Evolutionary conservation across 768 basidiomycete species (phyloP).

Genomic region (Lactarius psammicola): DNA sequence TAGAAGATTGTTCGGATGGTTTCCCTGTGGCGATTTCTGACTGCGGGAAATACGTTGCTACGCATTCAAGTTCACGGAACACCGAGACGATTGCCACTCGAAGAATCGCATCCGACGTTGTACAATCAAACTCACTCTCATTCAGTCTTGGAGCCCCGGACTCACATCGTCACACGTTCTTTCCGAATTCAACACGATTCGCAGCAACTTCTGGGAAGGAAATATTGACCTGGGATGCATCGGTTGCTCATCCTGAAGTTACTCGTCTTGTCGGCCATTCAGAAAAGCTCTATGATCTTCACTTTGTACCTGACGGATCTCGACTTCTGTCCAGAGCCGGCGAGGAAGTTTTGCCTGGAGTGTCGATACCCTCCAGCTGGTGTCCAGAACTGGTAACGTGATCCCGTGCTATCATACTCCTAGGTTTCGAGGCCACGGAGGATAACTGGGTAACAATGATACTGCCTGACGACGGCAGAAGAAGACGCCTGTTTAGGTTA

Average conservation of each 20-base stretch:
- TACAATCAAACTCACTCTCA: background rate
- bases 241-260: background rate
- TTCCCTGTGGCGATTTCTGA: background rate
- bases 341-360: background rate
- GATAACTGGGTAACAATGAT: background rate
- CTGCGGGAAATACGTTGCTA: background rate
- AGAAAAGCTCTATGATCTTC: background rate
- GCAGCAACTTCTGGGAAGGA: accelerated
- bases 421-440: background rate
- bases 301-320: background rate
- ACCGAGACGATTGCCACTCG: background rate
- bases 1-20: background rate
- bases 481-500: background rate
- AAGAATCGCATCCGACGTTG: background rate
- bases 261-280: background rate
- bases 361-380: background rate
- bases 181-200: background rate
- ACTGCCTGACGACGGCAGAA: background rate
- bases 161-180: background rate
- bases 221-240: background rate
- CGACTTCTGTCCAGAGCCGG: background rate
- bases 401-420: background rate
- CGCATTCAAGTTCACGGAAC: too few relatives aligned
- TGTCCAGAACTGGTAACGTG: background rate
- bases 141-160: too few relatives aligned